These are phyloP conservation scores for Ophiostoma novo-ulmi DNA, from an alignment of 2,329 filamentous ascomycete genomes.

Conservation along the genomic window DNA sequence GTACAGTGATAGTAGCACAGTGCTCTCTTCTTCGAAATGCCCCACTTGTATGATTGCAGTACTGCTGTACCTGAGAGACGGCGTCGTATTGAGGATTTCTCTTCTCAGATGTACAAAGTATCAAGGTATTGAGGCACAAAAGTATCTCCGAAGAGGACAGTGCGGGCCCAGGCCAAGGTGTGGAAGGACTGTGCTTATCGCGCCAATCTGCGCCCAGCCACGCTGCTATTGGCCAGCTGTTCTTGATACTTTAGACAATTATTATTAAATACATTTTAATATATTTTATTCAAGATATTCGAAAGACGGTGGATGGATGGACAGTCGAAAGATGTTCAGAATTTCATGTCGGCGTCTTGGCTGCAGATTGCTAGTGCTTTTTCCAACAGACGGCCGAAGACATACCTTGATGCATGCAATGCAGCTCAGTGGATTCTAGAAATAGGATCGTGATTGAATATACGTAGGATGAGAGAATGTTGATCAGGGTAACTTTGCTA, in stretches of 20 bases:
- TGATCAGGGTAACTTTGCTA: neutral
- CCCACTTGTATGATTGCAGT: neutral
- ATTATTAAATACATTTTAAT: neutral
- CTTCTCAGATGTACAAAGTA: neutral
- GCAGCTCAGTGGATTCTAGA: neutral
- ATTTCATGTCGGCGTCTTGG: conserved; percentile 8
- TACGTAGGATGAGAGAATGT: neutral
- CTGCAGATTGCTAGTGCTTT: conserved; percentile 2
- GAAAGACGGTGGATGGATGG: neutral
- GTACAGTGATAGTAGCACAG: neutral
- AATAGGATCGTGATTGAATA: conserved; percentile 1
- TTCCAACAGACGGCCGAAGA: neutral
- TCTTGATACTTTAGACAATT: neutral
- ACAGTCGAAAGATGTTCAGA: neutral
- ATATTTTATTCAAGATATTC: neutral
- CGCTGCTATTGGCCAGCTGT: conserved; percentile 3
- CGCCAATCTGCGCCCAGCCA: conserved; percentile 15
- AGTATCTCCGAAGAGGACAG: conserved; percentile 1
- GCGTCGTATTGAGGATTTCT: neutral
- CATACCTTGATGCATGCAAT: conserved; percentile 7
- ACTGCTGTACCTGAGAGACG: neutral
- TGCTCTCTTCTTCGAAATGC: neutral
- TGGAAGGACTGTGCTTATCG: conserved; percentile 18
- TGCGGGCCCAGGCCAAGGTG: neutral
- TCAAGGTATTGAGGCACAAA: neutral